These are phyloP conservation scores for Populus tremula DNA, from an alignment of 345 rosid genomes.

Conservation along the genomic window DNA sequence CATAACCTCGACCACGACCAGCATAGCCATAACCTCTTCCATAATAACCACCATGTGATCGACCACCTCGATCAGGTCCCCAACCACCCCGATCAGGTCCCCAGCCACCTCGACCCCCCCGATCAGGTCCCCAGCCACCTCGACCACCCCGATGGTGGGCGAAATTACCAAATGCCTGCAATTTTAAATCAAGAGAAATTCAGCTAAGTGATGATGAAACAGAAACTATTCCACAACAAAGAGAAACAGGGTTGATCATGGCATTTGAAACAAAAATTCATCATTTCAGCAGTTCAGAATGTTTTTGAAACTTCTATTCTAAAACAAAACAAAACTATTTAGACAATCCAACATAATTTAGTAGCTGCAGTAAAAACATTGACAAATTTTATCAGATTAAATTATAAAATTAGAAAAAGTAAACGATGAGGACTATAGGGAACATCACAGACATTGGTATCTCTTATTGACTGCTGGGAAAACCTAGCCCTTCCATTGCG, in stretches of 20 bases:
- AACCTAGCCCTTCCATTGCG: constrained; percentile 20
- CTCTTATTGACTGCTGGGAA: constrained; percentile 27
- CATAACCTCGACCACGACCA: constrained; percentile 11
- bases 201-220: not conserved
- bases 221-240: not conserved
- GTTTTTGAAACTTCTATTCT: not conserved
- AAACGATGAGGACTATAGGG: not conserved
- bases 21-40: constrained; percentile 24
- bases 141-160: constrained; percentile 14
- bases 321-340: not conserved
- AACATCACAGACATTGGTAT: constrained; percentile 27
- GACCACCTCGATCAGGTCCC: constrained; percentile 12
- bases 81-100: constrained; percentile 12
- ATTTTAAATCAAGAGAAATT: not conserved
- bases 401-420: not conserved
- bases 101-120: constrained; percentile 22
- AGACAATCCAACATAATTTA: not conserved
- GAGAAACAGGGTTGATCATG: not conserved
- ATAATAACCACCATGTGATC: constrained; percentile 6
- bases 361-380: not conserved
- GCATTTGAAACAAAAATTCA: not conserved
- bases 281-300: not conserved
- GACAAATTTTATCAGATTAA: not conserved
- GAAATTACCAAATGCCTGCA: constrained; percentile 31
- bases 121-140: constrained; percentile 16